Conservation (phyloP, 2,329 filamentous ascomycete genomes). For the Penicillium crustosum region DNA sequence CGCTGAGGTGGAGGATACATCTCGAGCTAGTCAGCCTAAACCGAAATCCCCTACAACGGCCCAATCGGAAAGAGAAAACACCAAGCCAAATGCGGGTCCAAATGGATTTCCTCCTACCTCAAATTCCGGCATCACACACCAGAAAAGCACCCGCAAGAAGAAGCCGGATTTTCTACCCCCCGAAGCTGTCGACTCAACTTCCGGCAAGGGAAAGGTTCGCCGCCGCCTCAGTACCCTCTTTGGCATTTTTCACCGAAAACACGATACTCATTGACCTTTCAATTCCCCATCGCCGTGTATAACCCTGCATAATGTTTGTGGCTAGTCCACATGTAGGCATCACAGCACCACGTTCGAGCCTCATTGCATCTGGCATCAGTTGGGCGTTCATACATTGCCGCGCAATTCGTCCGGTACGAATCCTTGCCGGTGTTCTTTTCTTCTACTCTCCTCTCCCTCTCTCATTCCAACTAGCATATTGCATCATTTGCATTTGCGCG, state of each 20-base stretch:
- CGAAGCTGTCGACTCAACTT: slow-evolving; percentile 4
- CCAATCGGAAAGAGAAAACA: neutral
- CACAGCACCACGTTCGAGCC: slow-evolving; percentile 6
- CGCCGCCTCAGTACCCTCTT: slow-evolving; percentile 36
- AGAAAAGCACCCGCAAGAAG: neutral
- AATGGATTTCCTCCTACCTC: neutral
- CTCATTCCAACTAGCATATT: slow-evolving; percentile 3
- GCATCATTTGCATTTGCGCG: slow-evolving; percentile 3
- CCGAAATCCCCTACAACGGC: slow-evolving; percentile 4
- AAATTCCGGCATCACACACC: neutral
- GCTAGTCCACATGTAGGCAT: slow-evolving; percentile 10
- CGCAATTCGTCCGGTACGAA: slow-evolving; percentile 16
- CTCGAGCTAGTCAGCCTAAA: neutral
- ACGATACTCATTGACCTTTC: slow-evolving; percentile 21
- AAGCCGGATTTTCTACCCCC: slow-evolving; percentile 9
- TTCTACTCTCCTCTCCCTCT: neutral
- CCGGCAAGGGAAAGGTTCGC: slow-evolving; percentile 33
- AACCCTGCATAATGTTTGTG: slow-evolving; percentile 21
- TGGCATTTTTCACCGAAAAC: slow-evolving; percentile 29
- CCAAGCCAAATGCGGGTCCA: neutral
- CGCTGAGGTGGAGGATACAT: slow-evolving; percentile 5
- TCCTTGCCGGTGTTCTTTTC: neutral
- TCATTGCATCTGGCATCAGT: slow-evolving; percentile 16
- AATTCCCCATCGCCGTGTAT: slow-evolving; percentile 8
- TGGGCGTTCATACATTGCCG: slow-evolving; percentile 17